phyloP scores from a whole-genome alignment of 306 rosid species.

The Albizia julibrissin region DNA sequence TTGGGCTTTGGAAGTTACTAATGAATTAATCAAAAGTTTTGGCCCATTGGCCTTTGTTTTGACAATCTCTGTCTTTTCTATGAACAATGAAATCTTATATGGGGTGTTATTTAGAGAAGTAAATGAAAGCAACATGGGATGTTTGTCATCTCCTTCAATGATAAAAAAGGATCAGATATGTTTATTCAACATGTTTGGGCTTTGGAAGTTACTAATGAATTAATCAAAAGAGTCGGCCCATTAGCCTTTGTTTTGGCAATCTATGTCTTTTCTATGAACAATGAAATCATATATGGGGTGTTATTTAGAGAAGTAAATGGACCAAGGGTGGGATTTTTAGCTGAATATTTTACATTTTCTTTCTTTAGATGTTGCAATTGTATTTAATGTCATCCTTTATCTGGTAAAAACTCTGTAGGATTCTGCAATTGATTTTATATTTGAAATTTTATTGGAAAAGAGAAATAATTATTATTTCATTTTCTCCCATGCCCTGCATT shows the following conservation, averaged over 20 bases:
- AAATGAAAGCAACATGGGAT: neutral
- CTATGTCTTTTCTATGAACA: neutral
- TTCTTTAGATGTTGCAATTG: neutral
- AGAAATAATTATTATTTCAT: slow-evolving; percentile 6
- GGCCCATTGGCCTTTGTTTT: neutral
- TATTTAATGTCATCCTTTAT: neutral
- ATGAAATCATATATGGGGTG: neutral
- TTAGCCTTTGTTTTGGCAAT: slow-evolving; percentile 13
- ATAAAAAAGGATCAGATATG: slow-evolving; percentile 7
- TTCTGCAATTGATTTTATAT: neutral
- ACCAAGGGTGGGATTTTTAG: neutral
- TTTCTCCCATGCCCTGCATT: slow-evolving; percentile 34
- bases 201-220: neutral
- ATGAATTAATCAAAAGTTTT: slow-evolving; percentile 12
- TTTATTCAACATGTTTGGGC: neutral
- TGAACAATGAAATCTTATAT: slow-evolving; percentile 8
- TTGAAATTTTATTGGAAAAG: slow-evolving; percentile 8
- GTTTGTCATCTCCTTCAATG: neutral
- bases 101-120: neutral
- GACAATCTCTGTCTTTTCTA: neutral
- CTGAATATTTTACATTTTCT: neutral
- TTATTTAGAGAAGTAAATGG: neutral
- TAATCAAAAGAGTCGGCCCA: neutral
- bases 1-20: neutral
- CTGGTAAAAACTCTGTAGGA: neutral